Conservation (phyloP, 306 rosid species). For the Cicer pinnatifidum region DNA sequence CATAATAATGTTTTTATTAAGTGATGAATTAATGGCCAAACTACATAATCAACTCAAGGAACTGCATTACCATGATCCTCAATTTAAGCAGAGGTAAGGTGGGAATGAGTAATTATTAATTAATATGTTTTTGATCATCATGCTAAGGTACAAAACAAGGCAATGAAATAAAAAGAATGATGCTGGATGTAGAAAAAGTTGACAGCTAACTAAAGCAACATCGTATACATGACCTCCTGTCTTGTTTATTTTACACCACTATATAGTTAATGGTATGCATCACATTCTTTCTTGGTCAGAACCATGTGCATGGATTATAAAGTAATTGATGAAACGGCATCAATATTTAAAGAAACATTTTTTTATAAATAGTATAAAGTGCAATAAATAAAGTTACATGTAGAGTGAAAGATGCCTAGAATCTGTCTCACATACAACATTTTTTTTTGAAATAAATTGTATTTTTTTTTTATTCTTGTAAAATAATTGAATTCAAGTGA, state of each 20-base stretch:
- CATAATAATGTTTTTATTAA: constrained; percentile 17
- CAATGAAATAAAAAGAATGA: constrained; percentile 39
- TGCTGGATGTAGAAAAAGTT: constrained; percentile 48
- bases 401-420: constrained; percentile 43
- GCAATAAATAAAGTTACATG: constrained; percentile 30
- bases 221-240: constrained; percentile 44
- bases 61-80: constrained; percentile 41
- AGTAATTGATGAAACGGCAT: constrained; percentile 41
- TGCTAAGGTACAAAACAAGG: constrained; percentile 44
- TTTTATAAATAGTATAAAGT: constrained; percentile 46
- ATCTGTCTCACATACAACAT: constrained; percentile 41
- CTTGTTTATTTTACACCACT: constrained; percentile 42
- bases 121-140: constrained; percentile 37
- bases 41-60: constrained; percentile 33
- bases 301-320: constrained; percentile 54
- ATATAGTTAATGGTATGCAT: constrained; percentile 49
- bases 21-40: constrained; percentile 23
- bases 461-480: not conserved
- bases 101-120: constrained; percentile 37
- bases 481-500: too few species aligned
- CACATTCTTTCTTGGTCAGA: constrained; percentile 47
- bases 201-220: constrained; percentile 55
- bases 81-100: constrained; percentile 44
- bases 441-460: not conserved
- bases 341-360: constrained; percentile 35